These are phyloP conservation scores for Alternaria consortialis DNA, from an alignment of 2,329 filamentous ascomycete genomes.

Conservation along the genomic window DNA sequence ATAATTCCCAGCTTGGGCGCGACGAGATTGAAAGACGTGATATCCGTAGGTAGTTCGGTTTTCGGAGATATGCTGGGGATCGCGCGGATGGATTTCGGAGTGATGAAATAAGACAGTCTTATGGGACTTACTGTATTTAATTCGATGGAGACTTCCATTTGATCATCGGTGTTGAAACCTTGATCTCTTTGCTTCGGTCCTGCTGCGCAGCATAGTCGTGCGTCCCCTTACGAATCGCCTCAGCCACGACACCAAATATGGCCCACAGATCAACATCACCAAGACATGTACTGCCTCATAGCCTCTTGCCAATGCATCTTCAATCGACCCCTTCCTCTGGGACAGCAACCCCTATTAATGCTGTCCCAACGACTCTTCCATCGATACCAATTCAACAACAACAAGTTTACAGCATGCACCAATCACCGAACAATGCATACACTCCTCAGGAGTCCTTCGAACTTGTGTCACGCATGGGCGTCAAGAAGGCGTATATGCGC, in stretches of 20 bases:
- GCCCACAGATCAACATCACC: constrained; percentile 8
- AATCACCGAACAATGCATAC: constrained; percentile 48
- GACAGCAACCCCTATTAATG: constrained; percentile 6
- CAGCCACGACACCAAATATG: constrained; percentile 2
- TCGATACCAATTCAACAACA: neutral
- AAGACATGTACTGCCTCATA: constrained; percentile 4
- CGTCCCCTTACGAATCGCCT: neutral
- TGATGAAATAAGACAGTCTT: neutral
- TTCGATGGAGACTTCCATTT: neutral
- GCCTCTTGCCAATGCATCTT: neutral
- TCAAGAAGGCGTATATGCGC: constrained; percentile 62
- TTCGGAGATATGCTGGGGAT: constrained; percentile 1
- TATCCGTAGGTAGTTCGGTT: neutral
- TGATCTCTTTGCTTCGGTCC: neutral
- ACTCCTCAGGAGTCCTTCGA: constrained; percentile 61
- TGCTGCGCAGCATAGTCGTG: neutral
- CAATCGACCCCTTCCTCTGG: constrained; percentile 5
- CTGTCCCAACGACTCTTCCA: neutral
- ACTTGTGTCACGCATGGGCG: constrained; percentile 60
- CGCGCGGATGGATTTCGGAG: neutral
- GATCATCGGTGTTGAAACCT: neutral
- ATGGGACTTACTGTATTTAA: constrained; percentile 3
- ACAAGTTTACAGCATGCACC: neutral
- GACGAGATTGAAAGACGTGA: neutral
- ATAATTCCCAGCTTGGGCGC: neutral